Evolutionary conservation across 768 basidiomycete genomes (phyloP), one percentile per base, ranked within the genome.

Genomic region (Daedaleopsis sinensis): DNA sequence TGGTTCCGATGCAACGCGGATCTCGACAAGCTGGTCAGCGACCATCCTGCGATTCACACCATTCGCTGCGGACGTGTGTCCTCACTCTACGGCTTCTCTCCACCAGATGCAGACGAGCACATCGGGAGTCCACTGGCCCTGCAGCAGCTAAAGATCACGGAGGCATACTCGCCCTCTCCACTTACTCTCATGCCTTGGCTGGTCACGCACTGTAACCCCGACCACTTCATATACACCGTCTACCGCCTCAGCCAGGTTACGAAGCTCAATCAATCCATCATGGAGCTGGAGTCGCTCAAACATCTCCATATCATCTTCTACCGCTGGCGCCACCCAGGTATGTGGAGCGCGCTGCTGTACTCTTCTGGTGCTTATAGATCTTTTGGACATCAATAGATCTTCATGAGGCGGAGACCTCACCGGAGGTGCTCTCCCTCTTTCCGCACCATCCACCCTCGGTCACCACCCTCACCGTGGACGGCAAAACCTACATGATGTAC

Each of bases 111-210:
- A 8, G 16, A 3, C 53, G 23, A 9, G n/a, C 32, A 19, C 23
- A 42, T 56, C 15, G 55, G 44, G 1, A 21, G 51, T 16, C 15
- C 39, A 15, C 21, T 59, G n/a, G 10, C 21, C n/a, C 35, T 64
- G 51, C 62, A 32, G 10, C 32, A 53, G 44, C 58, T 64, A 7
- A 64, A 64, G 51, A 37, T 64, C 37, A 58, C 58, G 2, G 62
- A 64, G 47, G 62, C 62, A 24, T 64, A 59, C 54, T 44, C 62
- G 24, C 62, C 62, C 0, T 56, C 62, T 7, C 62, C 62, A 4
- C 50, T 59, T 10, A 64, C 62, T 2, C 27, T 64, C 8, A 64
- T 57, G 62, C 62, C 62, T 1, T 64, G 62, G 62, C 54, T 64
- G 10, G 50, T 58, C 19, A 42, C 23, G 12, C 54, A 59, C 58